These are phyloP conservation scores for Saccharomycopsis sp. DNA, from an alignment of 805 yeast species.

Conservation along the genomic window DNA sequence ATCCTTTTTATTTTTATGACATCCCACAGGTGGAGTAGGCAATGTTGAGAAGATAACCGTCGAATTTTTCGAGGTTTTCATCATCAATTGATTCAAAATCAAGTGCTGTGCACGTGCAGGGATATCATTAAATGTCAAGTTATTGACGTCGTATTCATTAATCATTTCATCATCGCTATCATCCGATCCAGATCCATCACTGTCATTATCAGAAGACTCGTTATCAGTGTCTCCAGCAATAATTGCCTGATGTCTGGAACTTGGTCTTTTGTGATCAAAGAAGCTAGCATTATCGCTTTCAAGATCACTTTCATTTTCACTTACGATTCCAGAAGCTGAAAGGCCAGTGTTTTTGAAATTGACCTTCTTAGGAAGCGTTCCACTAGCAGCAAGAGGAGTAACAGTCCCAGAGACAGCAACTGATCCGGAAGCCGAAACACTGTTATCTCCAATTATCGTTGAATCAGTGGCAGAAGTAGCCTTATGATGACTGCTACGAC, in stretches of 20 bases:
- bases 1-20: conserved; percentile 63
- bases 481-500: conserved; percentile 1
- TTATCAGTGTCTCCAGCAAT: neutral
- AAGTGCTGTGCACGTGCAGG: conserved; percentile 90
- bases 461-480: neutral
- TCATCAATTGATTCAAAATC: conserved; percentile 82
- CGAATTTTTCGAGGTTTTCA: conserved; percentile 50
- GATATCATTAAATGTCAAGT: conserved; percentile 67
- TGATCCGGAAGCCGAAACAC: neutral
- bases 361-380: neutral
- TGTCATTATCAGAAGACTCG: conserved; percentile 13
- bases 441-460: neutral
- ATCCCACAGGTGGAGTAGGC: conserved; percentile 82
- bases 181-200: conserved; percentile 21
- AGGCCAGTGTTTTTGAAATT: neutral
- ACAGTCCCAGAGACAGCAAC: neutral
- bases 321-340: neutral
- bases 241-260: neutral
- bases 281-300: neutral
- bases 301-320: neutral
- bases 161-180: conserved; percentile 28
- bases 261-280: neutral
- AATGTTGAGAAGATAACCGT: conserved; percentile 81
- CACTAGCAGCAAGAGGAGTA: neutral
- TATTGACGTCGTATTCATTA: conserved; percentile 28